Base-by-base conservation (phyloP, 768 basidiomycete species). In the Lactarius psammicola region DNA sequence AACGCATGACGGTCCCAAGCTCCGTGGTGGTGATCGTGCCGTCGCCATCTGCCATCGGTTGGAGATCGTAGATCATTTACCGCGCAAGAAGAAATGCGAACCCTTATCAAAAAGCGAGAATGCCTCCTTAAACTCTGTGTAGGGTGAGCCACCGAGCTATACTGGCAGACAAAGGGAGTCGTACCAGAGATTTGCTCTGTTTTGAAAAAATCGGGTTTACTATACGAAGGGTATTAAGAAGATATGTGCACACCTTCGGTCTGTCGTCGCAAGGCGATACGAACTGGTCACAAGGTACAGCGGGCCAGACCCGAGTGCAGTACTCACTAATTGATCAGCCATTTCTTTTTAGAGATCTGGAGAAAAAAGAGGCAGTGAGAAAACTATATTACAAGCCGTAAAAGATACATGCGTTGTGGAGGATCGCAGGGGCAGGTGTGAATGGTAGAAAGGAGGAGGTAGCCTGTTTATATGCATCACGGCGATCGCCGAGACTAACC, bases 91-190 rank as follows among this genome's bases (percentile, higher is more conserved):
- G 60, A 40, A 59, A 31, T 9, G 77, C 82, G 64, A 66, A 94
- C 94, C 92, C 78, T 94, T 95, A 82, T 97, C 94, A 77, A 98
- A 98, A 26, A 98, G 85, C 65, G 95, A 94, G 81, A 98, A 98
- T 58, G 95, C 95, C 82, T 98, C 96, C 84, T 96, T 98, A 87
- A 95, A 98, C 79, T 96, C 94, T 92, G 75, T 33, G 54, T n/a
- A 31, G 40, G 55, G n/a, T 59, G 56, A 60, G 56, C 51, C 26
- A 28, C 38, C 57, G 31, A 17, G 13, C 38, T 38, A 38, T 42
- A 33, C 57, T 15, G 42, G 59, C 20, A 7, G 15, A 42, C 34
- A 56, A 55, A 66, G 49, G 18, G 42, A 78, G 40, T 78, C 87
- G 55, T 74, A 93, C 94, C 94, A 73, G 92, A 86, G 72, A 95